Percentiles rank a stretch among this genome's conserved stretches.
Evolutionary conservation across 345 rosid genomes (phyloP).

Genomic region (Combretum micranthum): DNA sequence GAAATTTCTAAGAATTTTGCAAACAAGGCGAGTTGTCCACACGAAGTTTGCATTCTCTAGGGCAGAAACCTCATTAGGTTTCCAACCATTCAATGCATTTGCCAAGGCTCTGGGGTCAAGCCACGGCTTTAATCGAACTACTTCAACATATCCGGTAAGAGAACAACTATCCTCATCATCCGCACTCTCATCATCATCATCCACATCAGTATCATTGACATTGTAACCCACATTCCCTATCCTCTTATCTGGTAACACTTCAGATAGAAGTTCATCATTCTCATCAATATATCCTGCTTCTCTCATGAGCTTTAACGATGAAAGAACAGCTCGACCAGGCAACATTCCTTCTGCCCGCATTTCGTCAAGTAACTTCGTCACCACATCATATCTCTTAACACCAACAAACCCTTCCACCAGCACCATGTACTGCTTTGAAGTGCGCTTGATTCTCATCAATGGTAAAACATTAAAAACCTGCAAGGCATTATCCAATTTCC

Average conservation of each 20-base stretch:
- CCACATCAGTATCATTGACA: slow-evolving; percentile 27
- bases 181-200: slow-evolving; percentile 10
- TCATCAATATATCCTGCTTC: slow-evolving; percentile 57
- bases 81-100: slow-evolving; percentile 56
- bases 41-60: slow-evolving; percentile 67
- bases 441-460: slow-evolving; percentile 68
- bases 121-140: slow-evolving; percentile 68
- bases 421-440: slow-evolving; percentile 54
- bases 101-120: slow-evolving; percentile 87
- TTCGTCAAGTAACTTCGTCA: slow-evolving; percentile 47
- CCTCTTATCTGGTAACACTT: slow-evolving; percentile 68
- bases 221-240: slow-evolving; percentile 36
- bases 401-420: slow-evolving; percentile 48
- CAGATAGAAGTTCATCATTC: slow-evolving; percentile 39
- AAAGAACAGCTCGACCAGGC: slow-evolving; percentile 48
- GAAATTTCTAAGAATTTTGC: slow-evolving; percentile 75
- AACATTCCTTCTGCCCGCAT: slow-evolving; percentile 65
- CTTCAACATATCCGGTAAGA: slow-evolving; percentile 13
- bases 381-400: slow-evolving; percentile 40
- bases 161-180: slow-evolving; percentile 10
- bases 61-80: slow-evolving; percentile 44
- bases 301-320: slow-evolving; percentile 44
- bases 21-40: slow-evolving; percentile 79
- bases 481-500: slow-evolving; percentile 58
- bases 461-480: slow-evolving; percentile 58